Evolutionary conservation across 192 early-diverging fungal species (phyloP), one percentile per base, ranked within the genome.

Genomic region (Rhizophagus prolifer): DNA sequence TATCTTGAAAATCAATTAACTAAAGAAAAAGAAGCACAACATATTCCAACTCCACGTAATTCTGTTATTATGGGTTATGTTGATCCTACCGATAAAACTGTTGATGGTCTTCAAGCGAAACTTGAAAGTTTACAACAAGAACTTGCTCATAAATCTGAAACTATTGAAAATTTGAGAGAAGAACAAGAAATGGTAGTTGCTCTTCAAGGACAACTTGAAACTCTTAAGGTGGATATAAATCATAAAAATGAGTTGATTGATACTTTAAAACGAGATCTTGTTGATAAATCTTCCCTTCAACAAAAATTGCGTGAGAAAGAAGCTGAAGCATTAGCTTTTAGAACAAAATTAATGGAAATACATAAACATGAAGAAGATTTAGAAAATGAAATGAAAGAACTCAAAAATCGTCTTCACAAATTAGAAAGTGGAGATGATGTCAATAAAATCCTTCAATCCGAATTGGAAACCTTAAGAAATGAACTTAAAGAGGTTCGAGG

Each of bases 211-310:
- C 75, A 76, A 65, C 30, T 76, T 65, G 65, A 67, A 30, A 67
- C 21, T 5, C 34, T 76, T 7, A 76, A 68, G 58, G 26, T 47
- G 21, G 75, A 76, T 12, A 67, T 76, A 25, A 19, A 34, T 50
- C 62, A 59, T 58, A 76, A 76, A 41, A 67, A 76, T 58, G 75
- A 76, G 30, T 67, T 76, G 28, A 76, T 76, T 34, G 75, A 76
- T 28, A 76, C 47, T 0, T 41, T 76, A 7, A 76, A 76, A 58
- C 23, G 75, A 58, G 75, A 76, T 68, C 34, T 76, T 26, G 28
- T n/a, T 2, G 75, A 76, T 76, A 76, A 76, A 38, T 9, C 54
- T 26, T 14, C 25, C 9, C n/a, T 76, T 9, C 75, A 68, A 67
- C 65, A 65, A 67, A 46, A 30, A 76, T 68, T 76, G 25, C 50